phyloP scores from a whole-genome alignment of 2,329 filamentous ascomycete genomes.

The Neofusicoccum parvum region DNA sequence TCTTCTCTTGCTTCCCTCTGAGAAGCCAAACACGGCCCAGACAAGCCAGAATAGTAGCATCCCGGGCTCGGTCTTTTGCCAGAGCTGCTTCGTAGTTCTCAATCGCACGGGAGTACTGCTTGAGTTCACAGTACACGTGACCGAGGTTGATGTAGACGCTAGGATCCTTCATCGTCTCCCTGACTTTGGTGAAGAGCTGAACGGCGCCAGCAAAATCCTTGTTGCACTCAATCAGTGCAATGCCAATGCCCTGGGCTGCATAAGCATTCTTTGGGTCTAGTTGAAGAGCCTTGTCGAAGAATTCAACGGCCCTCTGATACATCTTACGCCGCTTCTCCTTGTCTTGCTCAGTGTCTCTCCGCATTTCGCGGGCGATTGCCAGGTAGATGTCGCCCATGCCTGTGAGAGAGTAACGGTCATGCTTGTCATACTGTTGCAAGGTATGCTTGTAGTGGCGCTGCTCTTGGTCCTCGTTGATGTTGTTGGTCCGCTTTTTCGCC shows the following conservation, averaged over 20 bases:
- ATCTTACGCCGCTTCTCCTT: slow-evolving; percentile 86
- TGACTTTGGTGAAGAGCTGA: slow-evolving; percentile 84
- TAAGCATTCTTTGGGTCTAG: slow-evolving; percentile 95
- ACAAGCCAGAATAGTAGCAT: slow-evolving; percentile 79
- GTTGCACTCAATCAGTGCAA: slow-evolving; percentile 90
- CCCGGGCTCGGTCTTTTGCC: slow-evolving; percentile 74
- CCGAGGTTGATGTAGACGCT: slow-evolving; percentile 92
- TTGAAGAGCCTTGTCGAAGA: slow-evolving; percentile 95
- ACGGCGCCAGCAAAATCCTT: slow-evolving; percentile 84
- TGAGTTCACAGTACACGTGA: slow-evolving; percentile 86
- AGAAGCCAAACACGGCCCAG: slow-evolving; percentile 86
- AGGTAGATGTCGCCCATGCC: slow-evolving; percentile 98
- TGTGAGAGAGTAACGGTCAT: slow-evolving; percentile 93
- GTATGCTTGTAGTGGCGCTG: slow-evolving; percentile 96
- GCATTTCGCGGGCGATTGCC: slow-evolving; percentile 88
- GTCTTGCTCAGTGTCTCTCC: slow-evolving; percentile 82
- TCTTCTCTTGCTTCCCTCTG: slow-evolving; percentile 71
- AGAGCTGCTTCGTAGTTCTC: slow-evolving; percentile 91
- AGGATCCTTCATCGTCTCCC: slow-evolving; percentile 85
- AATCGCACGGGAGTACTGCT: slow-evolving; percentile 87
- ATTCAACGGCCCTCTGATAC: slow-evolving; percentile 92
- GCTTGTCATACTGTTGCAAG: slow-evolving; percentile 90
- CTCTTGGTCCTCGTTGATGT: slow-evolving; percentile 86
- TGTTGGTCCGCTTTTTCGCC: slow-evolving; percentile 77
- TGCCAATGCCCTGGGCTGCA: slow-evolving; percentile 92